Evolutionary conservation across 164 flowering plant species (phyloP), one percentile per base, ranked within the genome.

Genomic region (Nelumbo lutea): DNA sequence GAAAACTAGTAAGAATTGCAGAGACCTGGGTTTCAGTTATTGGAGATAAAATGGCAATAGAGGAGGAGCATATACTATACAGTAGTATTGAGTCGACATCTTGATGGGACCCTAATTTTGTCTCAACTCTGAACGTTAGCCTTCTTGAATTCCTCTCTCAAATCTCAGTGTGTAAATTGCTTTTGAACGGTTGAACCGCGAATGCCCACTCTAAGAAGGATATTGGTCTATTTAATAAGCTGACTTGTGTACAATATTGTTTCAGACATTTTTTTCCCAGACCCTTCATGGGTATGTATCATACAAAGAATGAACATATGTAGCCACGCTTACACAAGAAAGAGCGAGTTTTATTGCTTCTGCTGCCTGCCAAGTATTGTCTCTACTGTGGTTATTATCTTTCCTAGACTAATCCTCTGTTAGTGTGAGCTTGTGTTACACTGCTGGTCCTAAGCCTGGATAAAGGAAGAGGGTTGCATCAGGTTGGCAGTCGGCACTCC

Each of bases 1-100:
- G 95, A 38, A 79, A 61, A 73, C 67, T 87, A 41, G 80, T 68
- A 42, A 88, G 80, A 71, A 80, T 90, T 66, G 68, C 84, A 41
- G 98, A 91, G 82, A 82, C 77, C 62, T 93, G 97, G 97, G 85
- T 93, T 73, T 84, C 89, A 14, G 90, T 91, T 47, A 44, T 73
- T n/a, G 87, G 85, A 41, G 90, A 87, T 7, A 65, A 65, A 5
- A 65, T 75, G 68, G 45, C 59, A 15, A n/a, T 87, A 53, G 74
- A 81, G 65, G 85, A 85, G 68, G 91, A 86, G 73, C 79, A 77
- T 58, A 40, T 88, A 51, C 64, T 93, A 9, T 89, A 72, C 56
- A 51, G 58, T 14, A 59, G 62, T 62, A 60, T 38, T 27, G 27
- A 65, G 63, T 43, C 7, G 71, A 50, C 72, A 65, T 62, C 47